Base-by-base conservation (phyloP, 2,329 filamentous ascomycete genomes). In the Pestalotiopsis sp. region DNA sequence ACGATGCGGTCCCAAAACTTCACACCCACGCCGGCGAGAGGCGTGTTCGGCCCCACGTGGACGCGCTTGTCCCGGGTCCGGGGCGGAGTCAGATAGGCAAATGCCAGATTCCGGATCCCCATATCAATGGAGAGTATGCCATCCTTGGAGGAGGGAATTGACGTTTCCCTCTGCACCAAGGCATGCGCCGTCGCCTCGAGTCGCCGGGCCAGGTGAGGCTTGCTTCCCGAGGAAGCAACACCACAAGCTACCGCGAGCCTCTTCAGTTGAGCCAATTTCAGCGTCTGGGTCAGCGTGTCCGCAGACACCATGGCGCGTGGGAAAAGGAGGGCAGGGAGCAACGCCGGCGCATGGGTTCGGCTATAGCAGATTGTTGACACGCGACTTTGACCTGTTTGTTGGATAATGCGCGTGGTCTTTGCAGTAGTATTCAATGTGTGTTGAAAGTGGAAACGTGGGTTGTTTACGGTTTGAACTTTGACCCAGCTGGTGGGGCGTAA, bases 21-120 rank as follows among this genome's bases (percentile, higher is more conserved):
- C 12, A 83, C 73, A n/a, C 70, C 70, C 45, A 75, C 64, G 17
- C 41, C 74, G 25, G 65, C 62, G 12, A 23, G 13, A 41, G 71
- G 71, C n/a, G 20, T 66, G n/a, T 63, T 74, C 68, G 61, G 6
- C 38, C 38, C 23, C 56, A 52, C 4, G 59, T 12, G 3, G 20
- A 58, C 67, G 45, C 65, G 20, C 52, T 61, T 62, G 67, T 45
- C 39, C 56, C 38, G 31, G 70, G 68, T 45, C 68, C 61, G 71
- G 75, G 20, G 81, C 12, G 71, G 75, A 4, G 75, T 72, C 36
- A 93, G 78, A 70, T 93, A 84, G 72, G 92, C 92, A 77, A 90
- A 94, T 1, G 93, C 93, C 4, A 97, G 83, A 77, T 97, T 97
- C 58, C 89, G 89, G 72, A 97, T 92, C 4, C 94, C 94, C 89